These are phyloP conservation scores for Garcia nutans DNA, from an alignment of 345 rosid genomes.

Conservation along the genomic window DNA sequence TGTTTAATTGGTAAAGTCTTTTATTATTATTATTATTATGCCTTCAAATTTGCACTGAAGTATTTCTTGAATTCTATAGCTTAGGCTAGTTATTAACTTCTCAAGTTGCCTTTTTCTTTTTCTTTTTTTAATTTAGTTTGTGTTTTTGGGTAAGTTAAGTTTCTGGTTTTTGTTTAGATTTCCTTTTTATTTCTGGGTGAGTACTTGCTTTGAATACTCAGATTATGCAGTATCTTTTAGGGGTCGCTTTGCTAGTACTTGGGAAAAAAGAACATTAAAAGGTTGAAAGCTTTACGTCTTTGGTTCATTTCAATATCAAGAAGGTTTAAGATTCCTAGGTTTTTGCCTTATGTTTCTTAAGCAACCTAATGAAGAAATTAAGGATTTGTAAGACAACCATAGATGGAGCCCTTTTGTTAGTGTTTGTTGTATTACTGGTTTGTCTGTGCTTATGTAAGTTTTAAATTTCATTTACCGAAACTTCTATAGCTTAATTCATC, in stretches of 20 bases:
- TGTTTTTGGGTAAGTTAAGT: not conserved
- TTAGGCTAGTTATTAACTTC: slow-evolving; percentile 9
- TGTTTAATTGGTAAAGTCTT: slow-evolving; percentile 4
- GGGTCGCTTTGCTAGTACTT: not conserved
- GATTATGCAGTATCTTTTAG: slow-evolving; percentile 20
- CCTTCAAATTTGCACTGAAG: not conserved
- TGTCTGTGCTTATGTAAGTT: not conserved
- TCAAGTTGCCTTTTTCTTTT: not conserved
- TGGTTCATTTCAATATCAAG: not conserved
- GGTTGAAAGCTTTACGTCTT: not conserved
- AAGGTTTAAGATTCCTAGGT: not conserved
- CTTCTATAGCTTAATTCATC: not conserved
- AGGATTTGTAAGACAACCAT: not conserved
- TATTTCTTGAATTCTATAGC: slow-evolving; percentile 9
- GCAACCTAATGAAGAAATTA: not conserved
- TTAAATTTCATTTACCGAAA: too few relatives aligned
- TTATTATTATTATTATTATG: not conserved
- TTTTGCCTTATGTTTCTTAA: not conserved
- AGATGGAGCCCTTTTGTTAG: not conserved
- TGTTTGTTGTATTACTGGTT: not conserved
- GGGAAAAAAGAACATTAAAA: not conserved
- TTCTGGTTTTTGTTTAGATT: not conserved
- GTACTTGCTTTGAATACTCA: not conserved
- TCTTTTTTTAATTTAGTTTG: not conserved
- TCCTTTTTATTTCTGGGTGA: not conserved